phyloP scores from a whole-genome alignment of 2,329 filamentous ascomycete genomes.

The Neurospora sp. region DNA sequence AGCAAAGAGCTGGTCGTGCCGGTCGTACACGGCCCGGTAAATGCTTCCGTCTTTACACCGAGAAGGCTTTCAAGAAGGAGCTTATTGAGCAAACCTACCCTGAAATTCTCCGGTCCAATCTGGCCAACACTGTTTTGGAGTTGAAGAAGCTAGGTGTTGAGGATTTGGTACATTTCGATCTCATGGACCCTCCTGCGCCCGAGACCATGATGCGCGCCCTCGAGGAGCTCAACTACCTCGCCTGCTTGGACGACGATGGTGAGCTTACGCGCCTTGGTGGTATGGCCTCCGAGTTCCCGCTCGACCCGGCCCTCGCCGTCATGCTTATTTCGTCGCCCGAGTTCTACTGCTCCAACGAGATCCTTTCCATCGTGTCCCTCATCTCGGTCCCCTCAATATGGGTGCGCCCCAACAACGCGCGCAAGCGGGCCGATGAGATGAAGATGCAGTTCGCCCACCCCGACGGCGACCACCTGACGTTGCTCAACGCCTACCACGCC shows the following conservation, averaged over 20 bases:
- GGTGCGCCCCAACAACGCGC: constrained; percentile 71
- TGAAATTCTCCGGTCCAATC: constrained; percentile 87
- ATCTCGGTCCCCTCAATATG: constrained; percentile 94
- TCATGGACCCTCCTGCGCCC: constrained; percentile 96
- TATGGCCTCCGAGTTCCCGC: constrained; percentile 86
- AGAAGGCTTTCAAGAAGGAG: constrained; percentile 93
- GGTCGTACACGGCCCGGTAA: constrained; percentile 98
- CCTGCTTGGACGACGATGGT: constrained; percentile 92
- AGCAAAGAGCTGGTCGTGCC: constrained; percentile 96
- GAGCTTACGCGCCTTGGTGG: constrained; percentile 79
- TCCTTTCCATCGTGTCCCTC: constrained; percentile 86
- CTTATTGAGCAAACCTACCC: constrained; percentile 96
- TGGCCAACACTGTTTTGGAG: constrained; percentile 90
- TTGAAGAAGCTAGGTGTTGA: constrained; percentile 94
- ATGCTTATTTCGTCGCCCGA: constrained; percentile 97
- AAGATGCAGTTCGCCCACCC: constrained; percentile 86
- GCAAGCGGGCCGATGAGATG: constrained; percentile 94
- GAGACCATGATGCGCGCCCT: constrained; percentile 97
- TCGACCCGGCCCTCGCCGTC: constrained; percentile 88
- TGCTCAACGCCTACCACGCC: constrained; percentile 96
- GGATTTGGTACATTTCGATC: constrained; percentile 93
- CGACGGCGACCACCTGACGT: constrained; percentile 89
- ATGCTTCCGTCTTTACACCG: constrained; percentile 94
- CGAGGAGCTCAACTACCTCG: constrained; percentile 95
- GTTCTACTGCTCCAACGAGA: constrained; percentile 98